Conservation (phyloP, 2,329 filamentous ascomycete genomes). For the Fusarium verrucosum region DNA sequence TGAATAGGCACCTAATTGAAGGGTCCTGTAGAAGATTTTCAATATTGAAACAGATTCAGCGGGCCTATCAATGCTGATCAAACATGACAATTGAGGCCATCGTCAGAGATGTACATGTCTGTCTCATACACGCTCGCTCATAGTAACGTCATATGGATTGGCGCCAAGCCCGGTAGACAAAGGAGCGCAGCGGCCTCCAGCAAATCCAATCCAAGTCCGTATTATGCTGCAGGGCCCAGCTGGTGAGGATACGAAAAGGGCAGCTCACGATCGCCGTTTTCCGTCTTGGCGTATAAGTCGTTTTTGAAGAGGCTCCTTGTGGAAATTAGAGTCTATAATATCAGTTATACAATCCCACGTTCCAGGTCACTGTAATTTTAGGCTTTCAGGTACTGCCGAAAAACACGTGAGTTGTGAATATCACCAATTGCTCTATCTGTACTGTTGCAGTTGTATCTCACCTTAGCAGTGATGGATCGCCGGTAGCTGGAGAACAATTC, state of each 20-base stretch:
- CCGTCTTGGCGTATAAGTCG: slow-evolving; percentile 25
- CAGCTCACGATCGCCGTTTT: slow-evolving; percentile 23
- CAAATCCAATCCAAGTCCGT: slow-evolving; percentile 1
- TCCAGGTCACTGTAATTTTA: not conserved
- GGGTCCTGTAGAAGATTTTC: not conserved
- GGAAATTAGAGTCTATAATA: not conserved
- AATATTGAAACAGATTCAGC: slow-evolving; percentile 3
- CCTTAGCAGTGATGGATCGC: not conserved
- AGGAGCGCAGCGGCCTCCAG: slow-evolving; percentile 26
- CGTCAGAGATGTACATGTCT: slow-evolving; percentile 1
- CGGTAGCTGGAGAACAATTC: not conserved
- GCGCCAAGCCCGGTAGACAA: slow-evolving; percentile 25
- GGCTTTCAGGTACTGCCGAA: not conserved
- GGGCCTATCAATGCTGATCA: slow-evolving; percentile 10
- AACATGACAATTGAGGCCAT: slow-evolving; percentile 22
- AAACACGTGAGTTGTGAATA: not conserved
- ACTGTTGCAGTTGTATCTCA: not conserved
- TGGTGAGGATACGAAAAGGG: slow-evolving; percentile 15
- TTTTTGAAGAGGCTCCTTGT: not conserved
- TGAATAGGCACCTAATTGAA: not conserved
- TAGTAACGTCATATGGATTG: slow-evolving; percentile 31
- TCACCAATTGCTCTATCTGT: not conserved
- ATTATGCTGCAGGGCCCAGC: slow-evolving; percentile 25
- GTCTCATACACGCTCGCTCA: slow-evolving; percentile 4
- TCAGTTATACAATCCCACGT: not conserved